Conservation (phyloP, 2,329 filamentous ascomycete genomes). For the Cadophora sp. region DNA sequence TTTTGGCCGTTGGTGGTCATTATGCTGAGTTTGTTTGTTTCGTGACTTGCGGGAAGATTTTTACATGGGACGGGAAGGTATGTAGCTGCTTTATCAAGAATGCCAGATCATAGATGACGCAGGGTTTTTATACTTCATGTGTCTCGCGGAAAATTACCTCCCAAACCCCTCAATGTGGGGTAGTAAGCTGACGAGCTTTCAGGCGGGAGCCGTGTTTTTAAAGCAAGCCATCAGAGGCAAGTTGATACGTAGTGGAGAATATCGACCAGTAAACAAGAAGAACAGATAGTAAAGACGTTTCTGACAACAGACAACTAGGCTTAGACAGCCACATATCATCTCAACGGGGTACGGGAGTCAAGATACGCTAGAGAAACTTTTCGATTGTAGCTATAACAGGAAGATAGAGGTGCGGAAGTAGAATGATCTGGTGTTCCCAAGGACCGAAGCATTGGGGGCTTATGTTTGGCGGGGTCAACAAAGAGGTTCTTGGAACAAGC, state of each 20-base stretch:
- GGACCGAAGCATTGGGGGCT: neutral
- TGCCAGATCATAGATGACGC: neutral
- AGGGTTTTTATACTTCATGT: neutral
- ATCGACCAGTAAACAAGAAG: neutral
- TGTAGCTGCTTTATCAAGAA: too few relatives aligned
- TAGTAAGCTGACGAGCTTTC: neutral
- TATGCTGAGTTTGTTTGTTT: neutral
- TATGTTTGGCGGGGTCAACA: neutral
- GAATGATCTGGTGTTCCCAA: neutral
- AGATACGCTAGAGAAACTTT: neutral
- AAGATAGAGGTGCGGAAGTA: neutral
- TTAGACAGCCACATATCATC: neutral
- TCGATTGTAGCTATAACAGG: neutral
- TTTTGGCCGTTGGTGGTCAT: conserved; percentile 1
- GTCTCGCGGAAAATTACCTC: neutral
- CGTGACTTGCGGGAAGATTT: neutral
- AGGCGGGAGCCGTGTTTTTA: neutral
- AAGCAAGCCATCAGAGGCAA: neutral
- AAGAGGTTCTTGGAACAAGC: neutral
- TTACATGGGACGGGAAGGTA: too few relatives aligned
- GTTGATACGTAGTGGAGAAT: neutral
- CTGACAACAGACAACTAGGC: neutral
- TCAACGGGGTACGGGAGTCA: neutral
- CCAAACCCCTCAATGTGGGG: neutral
- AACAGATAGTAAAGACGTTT: neutral